A percentile compares a stretch with the other conserved stretches of the same genome.
phyloP scores from a whole-genome alignment of 148 eudicot genomes.

The Salicornia ramosissima region DNA sequence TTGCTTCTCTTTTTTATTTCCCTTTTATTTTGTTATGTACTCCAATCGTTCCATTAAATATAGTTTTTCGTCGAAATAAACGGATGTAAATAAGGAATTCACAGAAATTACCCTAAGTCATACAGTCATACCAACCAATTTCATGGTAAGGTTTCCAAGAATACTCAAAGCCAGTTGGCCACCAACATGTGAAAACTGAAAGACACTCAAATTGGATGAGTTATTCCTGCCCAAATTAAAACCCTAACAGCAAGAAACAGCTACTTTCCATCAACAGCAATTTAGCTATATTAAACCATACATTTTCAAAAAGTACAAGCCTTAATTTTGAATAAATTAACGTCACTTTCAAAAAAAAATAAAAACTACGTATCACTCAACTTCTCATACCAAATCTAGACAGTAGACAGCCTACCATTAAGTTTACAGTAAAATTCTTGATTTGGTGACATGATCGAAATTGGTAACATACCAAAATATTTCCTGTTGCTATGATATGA shows the following conservation, averaged over 20 bases:
- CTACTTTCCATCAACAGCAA: conserved; percentile 18
- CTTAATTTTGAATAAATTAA: neutral
- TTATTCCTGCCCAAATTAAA: conserved; percentile 13
- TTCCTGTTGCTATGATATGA: neutral
- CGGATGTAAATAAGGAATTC: too few species aligned
- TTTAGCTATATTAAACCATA: neutral
- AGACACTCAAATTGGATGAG: conserved; percentile 13
- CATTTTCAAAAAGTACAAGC: neutral
- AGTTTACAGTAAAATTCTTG: neutral
- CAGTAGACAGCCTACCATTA: conserved; percentile 25
- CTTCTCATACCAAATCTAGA: conserved; percentile 19
- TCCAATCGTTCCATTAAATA: too few species aligned
- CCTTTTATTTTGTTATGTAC: too few species aligned
- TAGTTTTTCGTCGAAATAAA: too few species aligned
- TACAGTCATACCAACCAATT: neutral
- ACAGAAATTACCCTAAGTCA: too few species aligned
- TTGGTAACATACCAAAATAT: neutral
- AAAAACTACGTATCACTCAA: conserved; percentile 7
- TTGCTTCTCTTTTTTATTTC: too few species aligned
- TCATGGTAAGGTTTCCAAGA: neutral
- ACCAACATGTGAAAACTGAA: conserved; percentile 24
- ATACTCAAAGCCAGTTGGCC: conserved; percentile 28
- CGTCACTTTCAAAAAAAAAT: conserved; percentile 12
- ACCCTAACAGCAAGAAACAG: conserved; percentile 21
- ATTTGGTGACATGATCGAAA: conserved; percentile 4